Evolutionary conservation across 2,329 filamentous ascomycete species (phyloP), one percentile per base, ranked within the genome.

Genomic region (Lasiodiplodia sp.): DNA sequence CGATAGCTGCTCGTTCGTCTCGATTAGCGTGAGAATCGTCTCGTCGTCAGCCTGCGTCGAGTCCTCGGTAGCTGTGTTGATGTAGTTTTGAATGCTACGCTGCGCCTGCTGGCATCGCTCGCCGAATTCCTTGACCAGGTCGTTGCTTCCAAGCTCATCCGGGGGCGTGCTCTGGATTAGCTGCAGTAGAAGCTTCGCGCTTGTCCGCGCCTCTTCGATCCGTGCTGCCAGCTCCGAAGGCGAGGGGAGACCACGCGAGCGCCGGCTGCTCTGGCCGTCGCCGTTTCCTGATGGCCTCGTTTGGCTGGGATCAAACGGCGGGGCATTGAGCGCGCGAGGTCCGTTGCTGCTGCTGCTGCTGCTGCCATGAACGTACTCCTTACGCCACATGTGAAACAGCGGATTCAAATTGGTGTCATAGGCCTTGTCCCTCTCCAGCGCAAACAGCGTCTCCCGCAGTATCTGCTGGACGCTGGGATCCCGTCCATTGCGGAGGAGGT

Each of bases 91-190:
- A 73, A 98, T 89, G 76, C 91, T 93, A 66, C 90, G 87, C 65
- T 92, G 91, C 4, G 95, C 95, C 67, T 89, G 87, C 71, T 91
- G 89, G 77, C 95, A 98, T 28, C 96, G 90, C 73, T 96, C 91
- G 58, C 91, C 89, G 77, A 99, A 98, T 81, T 99, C 96, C 77
- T 91, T 92, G 78, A 97, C 90, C 65, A 99, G 86, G n/a, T 97
- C 95, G 75, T 96, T 95, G 66, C 85, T 80, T 23, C 94, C 85
- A 28, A 97, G 83, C 76, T 97, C 94, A 16, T 86, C 82, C 0
- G 91, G 85, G 0, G 93, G 89, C 0, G 94, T 97, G 68, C 92
- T 94, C 79, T 95, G 92, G 21, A 97, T 89, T 7, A 97, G 90
- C 80, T 99, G 95, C 65, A 93, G 87, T n/a, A 99, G 88, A 5